Evolutionary conservation across 306 rosid species (phyloP).

Genomic region (Comarum palustre): DNA sequence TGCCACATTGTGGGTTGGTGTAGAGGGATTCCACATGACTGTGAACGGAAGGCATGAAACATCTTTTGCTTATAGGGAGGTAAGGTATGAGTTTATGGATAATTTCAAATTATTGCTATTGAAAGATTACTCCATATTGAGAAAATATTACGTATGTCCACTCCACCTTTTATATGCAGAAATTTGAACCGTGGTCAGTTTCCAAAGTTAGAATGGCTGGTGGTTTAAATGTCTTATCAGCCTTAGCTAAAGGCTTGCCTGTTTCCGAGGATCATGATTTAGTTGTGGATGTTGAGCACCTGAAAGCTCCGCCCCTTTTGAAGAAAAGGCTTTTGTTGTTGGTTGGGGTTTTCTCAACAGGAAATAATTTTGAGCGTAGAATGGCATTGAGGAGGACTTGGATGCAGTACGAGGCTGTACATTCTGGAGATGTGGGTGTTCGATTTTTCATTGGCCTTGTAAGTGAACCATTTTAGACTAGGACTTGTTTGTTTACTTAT

Average conservation of each 20-base stretch:
- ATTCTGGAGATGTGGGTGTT: slow-evolving; percentile 77
- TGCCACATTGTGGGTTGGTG: slow-evolving; percentile 82
- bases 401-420: slow-evolving; percentile 85
- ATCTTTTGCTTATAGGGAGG: slow-evolving; percentile 92
- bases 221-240: slow-evolving; percentile 61
- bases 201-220: slow-evolving; percentile 60
- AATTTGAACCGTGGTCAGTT: slow-evolving; percentile 88
- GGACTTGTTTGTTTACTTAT: background rate
- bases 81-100: slow-evolving; percentile 48
- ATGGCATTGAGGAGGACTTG: slow-evolving; percentile 96
- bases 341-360: slow-evolving; percentile 83
- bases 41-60: slow-evolving; percentile 94
- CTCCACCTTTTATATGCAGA: slow-evolving; percentile 48
- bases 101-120: slow-evolving; percentile 5
- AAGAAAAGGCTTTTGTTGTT: slow-evolving; percentile 66
- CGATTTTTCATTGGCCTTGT: slow-evolving; percentile 95
- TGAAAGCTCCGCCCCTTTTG: slow-evolving; percentile 63
- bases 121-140: background rate
- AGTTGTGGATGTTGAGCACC: slow-evolving; percentile 51
- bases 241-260: slow-evolving; percentile 87
- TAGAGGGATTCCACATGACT: slow-evolving; percentile 92
- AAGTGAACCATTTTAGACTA: slow-evolving; percentile 39
- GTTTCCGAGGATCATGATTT: slow-evolving; percentile 76
- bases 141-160: slow-evolving; percentile 25
- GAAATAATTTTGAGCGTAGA: slow-evolving; percentile 86